phyloP scores from a whole-genome alignment of 2,329 filamentous ascomycete species.

The Teratosphaeria zuluensis region DNA sequence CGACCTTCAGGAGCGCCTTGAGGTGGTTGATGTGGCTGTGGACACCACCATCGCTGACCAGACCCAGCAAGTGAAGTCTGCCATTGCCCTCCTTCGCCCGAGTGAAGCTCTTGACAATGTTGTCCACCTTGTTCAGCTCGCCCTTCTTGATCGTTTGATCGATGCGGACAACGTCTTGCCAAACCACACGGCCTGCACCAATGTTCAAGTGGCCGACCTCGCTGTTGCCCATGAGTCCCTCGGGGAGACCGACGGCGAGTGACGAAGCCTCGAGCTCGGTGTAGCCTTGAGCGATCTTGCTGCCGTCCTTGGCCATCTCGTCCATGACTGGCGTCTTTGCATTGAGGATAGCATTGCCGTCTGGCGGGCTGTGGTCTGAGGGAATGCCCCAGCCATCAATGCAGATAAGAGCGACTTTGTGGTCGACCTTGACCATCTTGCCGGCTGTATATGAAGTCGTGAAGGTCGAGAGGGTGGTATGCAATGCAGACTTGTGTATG shows the following conservation, averaged over 20 bases:
- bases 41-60: slow-evolving; percentile 90
- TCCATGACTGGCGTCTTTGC: slow-evolving; percentile 95
- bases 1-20: slow-evolving; percentile 75
- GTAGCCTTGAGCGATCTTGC: slow-evolving; percentile 71
- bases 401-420: slow-evolving; percentile 72
- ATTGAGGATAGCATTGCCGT: slow-evolving; percentile 91
- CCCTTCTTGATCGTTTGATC: slow-evolving; percentile 83
- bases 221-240: slow-evolving; percentile 97
- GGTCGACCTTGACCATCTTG: slow-evolving; percentile 55
- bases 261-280: slow-evolving; percentile 93
- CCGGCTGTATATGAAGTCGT: background rate
- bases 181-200: slow-evolving; percentile 91
- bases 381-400: slow-evolving; percentile 98
- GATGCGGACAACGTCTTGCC: slow-evolving; percentile 88
- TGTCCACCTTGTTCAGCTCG: slow-evolving; percentile 65
- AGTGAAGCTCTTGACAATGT: slow-evolving; percentile 68
- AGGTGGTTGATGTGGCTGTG: slow-evolving; percentile 95
- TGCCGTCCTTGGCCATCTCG: slow-evolving; percentile 56
- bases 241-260: slow-evolving; percentile 85
- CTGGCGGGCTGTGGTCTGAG: slow-evolving; percentile 64
- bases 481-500: background rate
- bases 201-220: slow-evolving; percentile 99
- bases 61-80: slow-evolving; percentile 80
- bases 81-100: slow-evolving; percentile 80
- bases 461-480: background rate